These are phyloP conservation scores for Aspergillus sp. DNA, from an alignment of 2,329 filamentous ascomycete genomes.

Conservation along the genomic window DNA sequence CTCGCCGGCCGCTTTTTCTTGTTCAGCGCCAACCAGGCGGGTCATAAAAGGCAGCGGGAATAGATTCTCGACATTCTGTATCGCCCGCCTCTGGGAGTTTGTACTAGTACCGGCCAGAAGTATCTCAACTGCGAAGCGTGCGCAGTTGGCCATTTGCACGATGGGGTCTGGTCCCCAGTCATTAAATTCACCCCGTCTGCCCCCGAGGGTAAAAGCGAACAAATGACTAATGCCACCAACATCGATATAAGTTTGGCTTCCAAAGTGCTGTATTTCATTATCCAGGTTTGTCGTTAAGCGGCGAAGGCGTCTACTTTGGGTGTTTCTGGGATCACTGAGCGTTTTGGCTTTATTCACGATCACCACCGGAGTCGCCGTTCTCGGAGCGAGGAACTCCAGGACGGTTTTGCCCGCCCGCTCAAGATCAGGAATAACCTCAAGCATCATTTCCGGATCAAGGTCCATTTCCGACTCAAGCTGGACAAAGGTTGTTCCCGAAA, in stretches of 20 bases:
- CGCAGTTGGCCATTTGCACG: constrained; percentile 46
- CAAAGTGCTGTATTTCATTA: constrained; percentile 27
- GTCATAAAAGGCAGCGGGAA: constrained; percentile 39
- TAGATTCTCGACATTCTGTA: constrained; percentile 32
- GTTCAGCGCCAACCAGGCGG: constrained; percentile 21
- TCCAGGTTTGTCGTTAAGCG: constrained; percentile 25
- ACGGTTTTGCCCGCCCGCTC: constrained; percentile 34
- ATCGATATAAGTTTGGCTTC: constrained; percentile 38
- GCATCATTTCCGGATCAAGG: constrained; percentile 36
- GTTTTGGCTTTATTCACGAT: constrained; percentile 31
- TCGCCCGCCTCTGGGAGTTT: constrained; percentile 17
- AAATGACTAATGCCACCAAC: constrained; percentile 27
- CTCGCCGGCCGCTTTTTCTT: constrained; percentile 28
- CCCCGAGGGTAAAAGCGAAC: constrained; percentile 28
- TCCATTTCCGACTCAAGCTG: constrained; percentile 29
- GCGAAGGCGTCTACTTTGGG: constrained; percentile 30
- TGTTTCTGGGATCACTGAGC: constrained; percentile 29
- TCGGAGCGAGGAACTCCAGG: constrained; percentile 38
- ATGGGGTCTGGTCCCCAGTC: constrained; percentile 38
- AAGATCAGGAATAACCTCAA: constrained; percentile 42
- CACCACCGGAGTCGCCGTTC: constrained; percentile 22
- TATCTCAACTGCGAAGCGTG: constrained; percentile 41
- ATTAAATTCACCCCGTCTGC: constrained; percentile 13
- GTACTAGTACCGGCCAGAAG: constrained; percentile 30
- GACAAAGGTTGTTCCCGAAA: constrained; percentile 37